phyloP scores from a whole-genome alignment of 2,329 filamentous ascomycete genomes.

The Fusarium equiseti region DNA sequence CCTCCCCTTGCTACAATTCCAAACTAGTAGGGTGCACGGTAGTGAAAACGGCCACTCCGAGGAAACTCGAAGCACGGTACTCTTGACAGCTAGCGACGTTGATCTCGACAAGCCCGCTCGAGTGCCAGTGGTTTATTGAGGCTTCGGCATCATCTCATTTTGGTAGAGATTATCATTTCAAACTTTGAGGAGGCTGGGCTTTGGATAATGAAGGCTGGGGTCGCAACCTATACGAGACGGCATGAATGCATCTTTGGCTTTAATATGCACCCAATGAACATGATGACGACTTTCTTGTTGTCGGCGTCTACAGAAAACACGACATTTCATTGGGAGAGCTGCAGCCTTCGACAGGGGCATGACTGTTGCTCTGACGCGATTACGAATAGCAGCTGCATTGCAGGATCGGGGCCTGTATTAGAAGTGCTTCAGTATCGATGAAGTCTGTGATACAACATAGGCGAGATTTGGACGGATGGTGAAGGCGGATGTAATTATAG shows the following conservation, averaged over 20 bases:
- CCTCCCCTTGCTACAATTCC: background rate
- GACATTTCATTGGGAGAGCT: background rate
- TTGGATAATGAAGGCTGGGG: background rate
- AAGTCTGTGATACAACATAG: conserved; percentile 9
- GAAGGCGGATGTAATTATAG: conserved; percentile 23
- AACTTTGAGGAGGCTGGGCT: background rate
- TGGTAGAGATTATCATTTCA: background rate
- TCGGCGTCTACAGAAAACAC: background rate
- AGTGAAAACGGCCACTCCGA: conserved; percentile 13
- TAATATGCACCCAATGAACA: background rate
- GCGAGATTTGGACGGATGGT: conserved; percentile 48
- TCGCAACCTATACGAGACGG: background rate
- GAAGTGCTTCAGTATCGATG: conserved; percentile 12
- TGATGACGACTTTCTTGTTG: background rate
- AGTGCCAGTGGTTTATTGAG: background rate
- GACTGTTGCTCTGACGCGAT: background rate
- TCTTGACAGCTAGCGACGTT: conserved; percentile 22
- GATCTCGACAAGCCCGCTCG: background rate
- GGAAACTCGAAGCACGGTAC: conserved; percentile 14
- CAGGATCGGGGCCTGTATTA: background rate
- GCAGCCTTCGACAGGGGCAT: background rate
- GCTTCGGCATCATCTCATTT: background rate
- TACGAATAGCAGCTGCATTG: background rate
- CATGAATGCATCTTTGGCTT: background rate
- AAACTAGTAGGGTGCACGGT: background rate